Percentiles rank a stretch among this genome's conserved stretches.
phyloP scores from a whole-genome alignment of 1,284 basidiomycete genomes.

The Singerocomus rubriflavus region DNA sequence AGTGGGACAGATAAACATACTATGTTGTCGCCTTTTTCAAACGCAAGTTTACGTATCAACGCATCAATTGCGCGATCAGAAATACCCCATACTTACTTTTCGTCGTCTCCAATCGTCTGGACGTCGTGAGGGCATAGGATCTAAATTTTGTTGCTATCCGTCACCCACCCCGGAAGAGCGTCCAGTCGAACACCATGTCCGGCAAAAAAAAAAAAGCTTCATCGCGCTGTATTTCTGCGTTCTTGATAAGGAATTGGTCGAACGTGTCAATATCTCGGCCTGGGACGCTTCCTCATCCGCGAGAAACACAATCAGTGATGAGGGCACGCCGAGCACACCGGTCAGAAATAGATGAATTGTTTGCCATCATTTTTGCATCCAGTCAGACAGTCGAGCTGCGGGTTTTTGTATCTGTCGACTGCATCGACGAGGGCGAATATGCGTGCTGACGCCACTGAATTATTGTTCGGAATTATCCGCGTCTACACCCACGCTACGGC shows the following conservation, averaged over 20 bases:
- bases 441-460: slow-evolving; percentile 2
- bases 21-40: slow-evolving; percentile 59
- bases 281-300: slow-evolving; percentile 54
- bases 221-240: slow-evolving; percentile 47
- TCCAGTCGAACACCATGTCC: slow-evolving; percentile 54
- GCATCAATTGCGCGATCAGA: slow-evolving; percentile 51
- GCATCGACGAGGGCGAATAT: slow-evolving; percentile 59
- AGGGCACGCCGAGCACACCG: slow-evolving; percentile 51
- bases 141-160: slow-evolving; percentile 43
- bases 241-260: slow-evolving; percentile 53
- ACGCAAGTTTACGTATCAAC: slow-evolving; percentile 47
- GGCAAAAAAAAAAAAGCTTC: slow-evolving; percentile 64
- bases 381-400: slow-evolving; percentile 48
- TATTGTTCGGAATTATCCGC: background rate
- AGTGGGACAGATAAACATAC: slow-evolving; percentile 6
- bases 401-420: slow-evolving; percentile 49
- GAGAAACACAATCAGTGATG: slow-evolving; percentile 49
- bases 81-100: slow-evolving; percentile 37
- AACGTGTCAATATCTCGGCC: slow-evolving; percentile 44
- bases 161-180: slow-evolving; percentile 53
- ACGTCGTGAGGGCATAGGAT: slow-evolving; percentile 58
- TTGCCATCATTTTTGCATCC: slow-evolving; percentile 57
- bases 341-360: slow-evolving; percentile 47
- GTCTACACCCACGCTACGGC: too few species aligned
- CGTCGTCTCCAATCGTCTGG: slow-evolving; percentile 35